Base-by-base conservation (phyloP, 441 rosid species). In the Metrosideros polymorpha region DNA sequence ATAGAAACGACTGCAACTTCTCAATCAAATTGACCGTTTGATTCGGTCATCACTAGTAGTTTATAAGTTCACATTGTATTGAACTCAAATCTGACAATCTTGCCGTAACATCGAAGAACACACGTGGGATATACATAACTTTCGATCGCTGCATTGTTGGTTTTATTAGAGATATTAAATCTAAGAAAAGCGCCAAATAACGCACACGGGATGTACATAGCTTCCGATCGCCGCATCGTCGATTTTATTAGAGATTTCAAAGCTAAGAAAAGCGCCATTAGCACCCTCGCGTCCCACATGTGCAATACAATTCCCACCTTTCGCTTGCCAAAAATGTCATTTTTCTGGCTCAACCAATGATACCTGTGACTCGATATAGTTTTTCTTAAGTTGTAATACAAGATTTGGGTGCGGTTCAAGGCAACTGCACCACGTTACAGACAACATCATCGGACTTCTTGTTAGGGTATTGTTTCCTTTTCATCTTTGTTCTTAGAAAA, bases 381-480 rank as follows among this genome's bases (percentile, higher is more conserved):
- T 43, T 84, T 77, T 66, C 7, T 79, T 89, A 35, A 53, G 5
- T 87, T 90, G 59, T 29, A 71, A 88, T 61, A 66, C 63, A 85
- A 88, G 85, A 83, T 83, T 89, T 88, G 83, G 87, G 92, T 91
- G 92, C 91, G 88, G 89, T 87, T 91, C 86, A 89, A 92, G 91
- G 83, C 82, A 84, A 61, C 54, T 83, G 61, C 27, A n/a, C 90
- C 90, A 32, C 8, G 42, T 66, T 85, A 63, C 71, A 61, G 82
- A 79, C 63, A 56, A 56, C 63, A 12, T 71, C 79, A 39, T 71
- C n/a, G 79, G 12, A 82, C 6, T 29, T 39, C 51, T 24, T 35
- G 25, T 71, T 24, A 24, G 6, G 22, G 79, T 22, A 6, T 39
- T 24, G 47, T 39, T 39, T 39, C 47, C 1, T 39, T 25, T 22